These are phyloP conservation scores for Fonsecaea monophora DNA, from an alignment of 2,329 filamentous ascomycete species.

Conservation along the genomic window DNA sequence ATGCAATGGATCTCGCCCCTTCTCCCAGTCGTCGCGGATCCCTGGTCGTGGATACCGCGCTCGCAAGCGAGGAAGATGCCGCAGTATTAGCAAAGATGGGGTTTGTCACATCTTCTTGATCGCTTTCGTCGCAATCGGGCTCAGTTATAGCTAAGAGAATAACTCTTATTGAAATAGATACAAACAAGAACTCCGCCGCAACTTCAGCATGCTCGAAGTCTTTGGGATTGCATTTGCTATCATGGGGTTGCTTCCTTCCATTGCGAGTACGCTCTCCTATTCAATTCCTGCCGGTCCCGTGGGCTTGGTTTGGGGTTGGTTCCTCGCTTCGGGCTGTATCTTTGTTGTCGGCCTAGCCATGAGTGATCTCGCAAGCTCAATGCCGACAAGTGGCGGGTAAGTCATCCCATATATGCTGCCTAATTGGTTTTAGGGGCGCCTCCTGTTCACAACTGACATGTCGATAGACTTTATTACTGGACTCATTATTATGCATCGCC, in stretches of 20 bases:
- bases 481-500: constrained; percentile 65
- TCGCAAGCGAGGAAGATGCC: constrained; percentile 48
- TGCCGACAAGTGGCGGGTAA: constrained; percentile 63
- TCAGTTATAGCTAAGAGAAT: neutral
- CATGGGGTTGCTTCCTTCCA: constrained; percentile 67
- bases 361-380: constrained; percentile 56
- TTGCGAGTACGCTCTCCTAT: constrained; percentile 65
- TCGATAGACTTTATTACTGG: constrained; percentile 61
- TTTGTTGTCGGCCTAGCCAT: constrained; percentile 67
- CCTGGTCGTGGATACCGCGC: constrained; percentile 28
- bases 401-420: neutral
- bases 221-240: constrained; percentile 67
- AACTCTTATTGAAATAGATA: constrained; percentile 45
- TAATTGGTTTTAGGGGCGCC: neutral
- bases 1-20: constrained; percentile 4
- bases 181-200: constrained; percentile 67
- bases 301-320: constrained; percentile 69
- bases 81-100: constrained; percentile 47
- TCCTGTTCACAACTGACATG: constrained; percentile 3
- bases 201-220: constrained; percentile 68
- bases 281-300: constrained; percentile 66
- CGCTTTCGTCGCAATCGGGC: too few relatives aligned
- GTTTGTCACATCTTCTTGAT: constrained; percentile 11
- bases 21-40: constrained; percentile 29
- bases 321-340: constrained; percentile 64